A percentile compares a stretch with the other conserved stretches of the same genome.
Conservation (phyloP, 495 filamentous ascomycete species). For the Melanomma pulvis-pyrius region DNA sequence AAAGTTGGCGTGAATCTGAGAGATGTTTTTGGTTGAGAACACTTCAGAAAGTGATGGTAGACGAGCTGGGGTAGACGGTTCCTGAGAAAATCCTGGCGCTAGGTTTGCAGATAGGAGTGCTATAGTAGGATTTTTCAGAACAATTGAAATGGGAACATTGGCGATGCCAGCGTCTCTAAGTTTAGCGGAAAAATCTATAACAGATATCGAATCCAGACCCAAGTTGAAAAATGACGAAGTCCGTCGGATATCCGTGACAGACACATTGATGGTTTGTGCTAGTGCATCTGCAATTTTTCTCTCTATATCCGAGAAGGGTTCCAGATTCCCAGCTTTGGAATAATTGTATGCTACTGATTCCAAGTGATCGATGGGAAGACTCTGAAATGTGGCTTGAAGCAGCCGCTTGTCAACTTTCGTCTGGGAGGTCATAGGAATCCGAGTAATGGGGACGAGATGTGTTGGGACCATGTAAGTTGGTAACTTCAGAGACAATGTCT, state of each 20-base stretch:
- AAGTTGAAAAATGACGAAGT: conserved; percentile 63
- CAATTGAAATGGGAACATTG: conserved; percentile 60
- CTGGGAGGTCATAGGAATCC: conserved; percentile 64
- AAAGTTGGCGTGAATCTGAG: conserved; percentile 45
- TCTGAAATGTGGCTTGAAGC: conserved; percentile 45
- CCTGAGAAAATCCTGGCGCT: neutral
- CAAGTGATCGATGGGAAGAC: conserved; percentile 34
- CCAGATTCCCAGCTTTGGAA: conserved; percentile 28
- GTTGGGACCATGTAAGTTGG: conserved; percentile 72
- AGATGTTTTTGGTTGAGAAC: conserved; percentile 48
- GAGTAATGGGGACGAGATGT: conserved; percentile 65
- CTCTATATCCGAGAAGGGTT: conserved; percentile 48
- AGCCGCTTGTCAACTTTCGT: conserved; percentile 63
- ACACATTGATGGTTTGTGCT: conserved; percentile 51
- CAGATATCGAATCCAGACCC: conserved; percentile 80
- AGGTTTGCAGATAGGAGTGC: conserved; percentile 49
- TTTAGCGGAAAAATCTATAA: conserved; percentile 64
- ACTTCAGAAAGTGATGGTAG: neutral
- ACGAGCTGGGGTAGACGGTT: neutral
- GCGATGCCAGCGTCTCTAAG: conserved; percentile 50
- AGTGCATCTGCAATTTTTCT: conserved; percentile 55
- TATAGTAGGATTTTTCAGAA: conserved; percentile 65
- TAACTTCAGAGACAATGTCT: conserved; percentile 49
- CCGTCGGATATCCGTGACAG: conserved; percentile 50
- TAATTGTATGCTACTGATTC: conserved; percentile 39